Evolutionary conservation across 2,329 filamentous ascomycete genomes (phyloP), one percentile per base, ranked within the genome.

Genomic region (Leptographium flavum): DNA sequence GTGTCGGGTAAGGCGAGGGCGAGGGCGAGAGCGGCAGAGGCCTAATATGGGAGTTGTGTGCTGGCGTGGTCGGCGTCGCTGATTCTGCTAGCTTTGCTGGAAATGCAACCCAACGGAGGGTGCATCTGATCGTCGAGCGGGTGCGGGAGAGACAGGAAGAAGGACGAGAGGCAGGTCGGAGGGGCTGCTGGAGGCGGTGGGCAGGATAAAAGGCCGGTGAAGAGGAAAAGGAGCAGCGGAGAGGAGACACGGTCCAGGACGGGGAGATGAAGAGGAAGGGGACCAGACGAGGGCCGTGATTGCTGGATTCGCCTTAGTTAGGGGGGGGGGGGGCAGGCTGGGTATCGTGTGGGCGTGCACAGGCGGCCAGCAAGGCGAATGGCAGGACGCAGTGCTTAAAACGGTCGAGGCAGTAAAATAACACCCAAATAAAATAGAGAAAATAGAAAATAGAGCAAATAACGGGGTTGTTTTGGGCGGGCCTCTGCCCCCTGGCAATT

Each of bases 321-420:
- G 41, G 22, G 22, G 22, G 17, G 33, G 19, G 13, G 19, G n/a
- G 17, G 27, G 11, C 5, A 17, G 36, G 17, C 23, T 10, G 5
- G 17, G 13, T 8, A 19, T 19, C 19, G 5, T 14, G 11, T 15
- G 22, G 15, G 41, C 9, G 21, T 21, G 30, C 10, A 33, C 30
- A 13, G 14, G 27, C 21, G 25, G 40, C 21, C 10, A 25, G n/a
- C n/a, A n/a, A n/a, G n/a, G n/a, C 35, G 35, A 45, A 39, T 43
- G 19, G 33, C 19, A 28, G 33, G 23, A 31, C 39, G 30, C 27
- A 44, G 44, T 46, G 39, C 38, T 42, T 42, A 39, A 46, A 46
- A 46, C 45, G 45, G 45, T 46, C 39, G 30, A 41, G 39, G 43
- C n/a, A 42, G 15, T 31, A 42, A 42, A 42, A 42, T 28, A 46